Base-by-base conservation (phyloP, 2,329 filamentous ascomycete genomes). In the Lachnellula hyalina region DNA sequence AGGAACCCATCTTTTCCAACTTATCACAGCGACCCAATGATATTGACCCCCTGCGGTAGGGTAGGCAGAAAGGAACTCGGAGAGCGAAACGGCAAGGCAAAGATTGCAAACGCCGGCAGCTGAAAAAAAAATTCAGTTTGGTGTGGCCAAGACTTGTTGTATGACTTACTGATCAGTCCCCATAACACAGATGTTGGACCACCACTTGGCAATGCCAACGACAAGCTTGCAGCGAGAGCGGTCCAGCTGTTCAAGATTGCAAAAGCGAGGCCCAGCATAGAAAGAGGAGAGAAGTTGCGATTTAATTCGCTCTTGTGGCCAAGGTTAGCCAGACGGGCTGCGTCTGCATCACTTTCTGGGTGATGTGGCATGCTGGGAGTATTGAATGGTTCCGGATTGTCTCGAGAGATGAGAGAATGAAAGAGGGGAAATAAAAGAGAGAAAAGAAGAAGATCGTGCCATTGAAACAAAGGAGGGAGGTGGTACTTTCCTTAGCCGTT, bases 151-250 rank as follows among this genome's bases (percentile, higher is more conserved):
- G 21, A 41, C 5, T 5, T 19, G 36, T 15, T 44, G 32, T 11
- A 32, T 9, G 9, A 56, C 60, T 77, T 52, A 82, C 73, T 4
- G 76, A 78, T 50, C 75, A 86, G 71, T 3, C 87, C 88, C 87
- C 88, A 92, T 55, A 92, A 79, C 41, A 91, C 85, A 55, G 84
- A 80, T 7, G 80, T 83, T 19, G 84, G 80, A 0, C 89, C 89
- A 42, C 89, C 89, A 14, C 82, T 86, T 1, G 87, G 85, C 34
- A 92, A 74, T 19, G 83, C 81, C 5, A 86, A 72, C 14, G 59
- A 63, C 21, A 68, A 53, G 51, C 55, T 60, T 6, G 61, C 80
- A 50, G 75, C 74, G 4, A 83, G 67, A 3, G 79, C 80, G 7
- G 77, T 80, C 80, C 81, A 83, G 57, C 71, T 77, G 38, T 80